A percentile compares a stretch with the other conserved stretches of the same genome.
Evolutionary conservation across 129 eudicot species (phyloP).

Genomic region (Calendula officinalis): DNA sequence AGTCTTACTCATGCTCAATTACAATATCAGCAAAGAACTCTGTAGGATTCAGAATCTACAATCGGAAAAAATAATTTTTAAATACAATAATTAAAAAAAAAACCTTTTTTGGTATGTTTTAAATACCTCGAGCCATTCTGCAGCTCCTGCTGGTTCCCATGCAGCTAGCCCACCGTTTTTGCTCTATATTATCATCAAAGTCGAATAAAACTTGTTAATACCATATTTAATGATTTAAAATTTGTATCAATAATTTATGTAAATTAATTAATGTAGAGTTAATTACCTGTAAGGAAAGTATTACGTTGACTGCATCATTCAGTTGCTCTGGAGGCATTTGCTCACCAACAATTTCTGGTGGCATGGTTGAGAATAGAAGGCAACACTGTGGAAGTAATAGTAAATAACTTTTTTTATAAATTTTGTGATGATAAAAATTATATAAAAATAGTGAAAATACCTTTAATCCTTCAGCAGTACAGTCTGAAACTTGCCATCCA

Average conservation of each 20-base stretch:
- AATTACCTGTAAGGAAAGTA: slow-evolving; percentile 70
- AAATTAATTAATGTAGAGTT: neutral
- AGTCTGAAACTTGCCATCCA: slow-evolving; percentile 92
- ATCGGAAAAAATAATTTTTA: neutral
- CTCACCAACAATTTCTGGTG: slow-evolving; percentile 75
- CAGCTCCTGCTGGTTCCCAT: slow-evolving; percentile 89
- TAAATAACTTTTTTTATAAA: too few species aligned
- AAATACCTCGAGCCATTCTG: slow-evolving; percentile 78
- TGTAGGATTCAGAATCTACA: slow-evolving; percentile 74
- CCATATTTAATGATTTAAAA: neutral
- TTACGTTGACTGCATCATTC: slow-evolving; percentile 57
- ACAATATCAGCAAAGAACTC: slow-evolving; percentile 73
- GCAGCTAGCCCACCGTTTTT: slow-evolving; percentile 87
- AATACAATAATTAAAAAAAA: too few species aligned
- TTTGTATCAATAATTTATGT: neutral
- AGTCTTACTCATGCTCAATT: slow-evolving; percentile 58
- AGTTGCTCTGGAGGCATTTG: slow-evolving; percentile 47
- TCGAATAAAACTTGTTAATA: slow-evolving; percentile 5
- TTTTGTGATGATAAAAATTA: too few species aligned
- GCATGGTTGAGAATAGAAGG: slow-evolving; percentile 65
- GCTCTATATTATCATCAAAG: slow-evolving; percentile 49
- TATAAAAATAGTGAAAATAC: slow-evolving; percentile 24
- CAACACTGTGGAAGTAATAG: slow-evolving; percentile 50
- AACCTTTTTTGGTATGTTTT: neutral
- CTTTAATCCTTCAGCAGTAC: slow-evolving; percentile 79